Percentiles rank a stretch among this genome's conserved stretches.
phyloP scores from a whole-genome alignment of 1,284 basidiomycete species.

The Fomitopsis palustris region DNA sequence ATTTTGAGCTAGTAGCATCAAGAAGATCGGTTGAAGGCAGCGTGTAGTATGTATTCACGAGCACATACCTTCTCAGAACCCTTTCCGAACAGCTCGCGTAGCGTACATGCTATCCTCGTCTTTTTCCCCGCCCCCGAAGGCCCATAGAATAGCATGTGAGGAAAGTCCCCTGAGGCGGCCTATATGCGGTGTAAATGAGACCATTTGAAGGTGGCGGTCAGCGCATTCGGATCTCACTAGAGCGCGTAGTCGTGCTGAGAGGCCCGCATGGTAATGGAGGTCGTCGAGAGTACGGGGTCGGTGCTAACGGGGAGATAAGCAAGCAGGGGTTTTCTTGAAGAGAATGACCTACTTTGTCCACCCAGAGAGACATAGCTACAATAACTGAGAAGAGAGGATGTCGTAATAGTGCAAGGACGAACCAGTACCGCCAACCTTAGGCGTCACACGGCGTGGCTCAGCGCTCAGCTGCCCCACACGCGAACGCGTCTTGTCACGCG shows the following conservation, averaged over 20 bases:
- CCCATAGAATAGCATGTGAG: constrained; percentile 97
- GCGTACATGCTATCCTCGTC: constrained; percentile 89
- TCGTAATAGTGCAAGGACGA: too few species aligned
- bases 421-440: too few species aligned
- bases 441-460: background rate
- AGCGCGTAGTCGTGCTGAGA: constrained; percentile 80
- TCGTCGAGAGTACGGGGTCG: constrained; percentile 84
- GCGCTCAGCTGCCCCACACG: too few species aligned
- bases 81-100: constrained; percentile 88
- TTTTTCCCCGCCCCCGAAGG: constrained; percentile 98
- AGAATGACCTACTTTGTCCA: constrained; percentile 61
- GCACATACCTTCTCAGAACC: constrained; percentile 84
- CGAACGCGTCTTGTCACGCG: background rate
- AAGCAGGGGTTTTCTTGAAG: background rate
- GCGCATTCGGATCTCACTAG: constrained; percentile 51
- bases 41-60: background rate
- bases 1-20: constrained; percentile 80
- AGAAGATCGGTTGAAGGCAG: background rate
- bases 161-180: constrained; percentile 91
- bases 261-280: constrained; percentile 84
- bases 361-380: constrained; percentile 93
- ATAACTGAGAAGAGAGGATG: too few species aligned
- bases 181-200: constrained; percentile 24
- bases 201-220: background rate
- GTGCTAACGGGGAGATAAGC: constrained; percentile 48